Evolutionary conservation across 495 filamentous ascomycete species (phyloP).

Genomic region (Lepidopterella palustris): DNA sequence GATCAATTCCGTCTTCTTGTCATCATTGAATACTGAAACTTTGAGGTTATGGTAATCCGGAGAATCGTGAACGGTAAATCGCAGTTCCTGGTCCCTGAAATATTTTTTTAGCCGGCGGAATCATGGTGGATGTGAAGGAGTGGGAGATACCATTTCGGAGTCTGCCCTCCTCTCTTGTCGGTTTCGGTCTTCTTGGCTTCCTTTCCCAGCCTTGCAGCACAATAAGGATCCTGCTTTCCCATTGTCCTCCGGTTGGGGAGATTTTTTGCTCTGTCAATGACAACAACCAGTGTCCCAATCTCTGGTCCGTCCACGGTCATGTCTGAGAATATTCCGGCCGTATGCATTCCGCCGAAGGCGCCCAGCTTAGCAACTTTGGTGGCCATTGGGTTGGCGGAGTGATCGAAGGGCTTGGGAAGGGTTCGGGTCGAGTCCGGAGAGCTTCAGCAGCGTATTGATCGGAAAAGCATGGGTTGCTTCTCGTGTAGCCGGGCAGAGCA

Average conservation of each 20-base stretch:
- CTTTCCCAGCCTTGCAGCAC: slow-evolving; percentile 87
- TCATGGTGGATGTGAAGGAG: not conserved
- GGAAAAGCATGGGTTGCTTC: slow-evolving; percentile 1
- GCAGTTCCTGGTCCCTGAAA: slow-evolving; percentile 91
- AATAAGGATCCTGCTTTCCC: slow-evolving; percentile 98
- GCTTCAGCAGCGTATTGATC: not conserved
- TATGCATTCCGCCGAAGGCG: slow-evolving; percentile 47
- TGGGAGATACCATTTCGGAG: slow-evolving; percentile 75
- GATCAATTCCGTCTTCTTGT: slow-evolving; percentile 92
- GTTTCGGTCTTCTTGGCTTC: slow-evolving; percentile 97
- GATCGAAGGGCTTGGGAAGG: not conserved
- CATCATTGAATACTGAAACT: slow-evolving; percentile 93
- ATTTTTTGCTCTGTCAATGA: slow-evolving; percentile 82
- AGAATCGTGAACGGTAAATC: slow-evolving; percentile 92
- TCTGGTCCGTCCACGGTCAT: slow-evolving; percentile 91
- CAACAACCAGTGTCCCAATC: slow-evolving; percentile 85
- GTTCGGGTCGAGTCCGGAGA: not conserved
- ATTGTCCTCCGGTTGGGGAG: slow-evolving; percentile 92
- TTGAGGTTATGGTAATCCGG: slow-evolving; percentile 93
- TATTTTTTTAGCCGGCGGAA: slow-evolving; percentile 8
- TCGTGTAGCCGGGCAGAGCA: not conserved
- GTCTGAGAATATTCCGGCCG: slow-evolving; percentile 92
- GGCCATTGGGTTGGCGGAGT: slow-evolving; percentile 23
- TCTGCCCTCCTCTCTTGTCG: slow-evolving; percentile 90
- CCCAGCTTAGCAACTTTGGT: slow-evolving; percentile 23